Conservation (phyloP, 73 alveolate genomes). For the Tetrahymena thermophila region DNA sequence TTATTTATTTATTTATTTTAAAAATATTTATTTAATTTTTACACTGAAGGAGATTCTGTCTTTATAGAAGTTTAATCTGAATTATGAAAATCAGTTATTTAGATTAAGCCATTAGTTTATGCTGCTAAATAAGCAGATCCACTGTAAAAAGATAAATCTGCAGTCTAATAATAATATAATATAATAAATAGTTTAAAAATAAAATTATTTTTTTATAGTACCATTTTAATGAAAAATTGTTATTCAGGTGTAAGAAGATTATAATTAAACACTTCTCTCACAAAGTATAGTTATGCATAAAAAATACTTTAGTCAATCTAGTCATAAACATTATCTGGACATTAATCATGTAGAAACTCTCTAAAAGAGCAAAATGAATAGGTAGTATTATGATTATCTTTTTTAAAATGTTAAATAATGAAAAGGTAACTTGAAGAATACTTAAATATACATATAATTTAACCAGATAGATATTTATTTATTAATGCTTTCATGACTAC, state of each 20-base stretch:
- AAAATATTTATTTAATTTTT: neutral
- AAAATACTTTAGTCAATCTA: neutral
- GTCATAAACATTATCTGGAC: neutral
- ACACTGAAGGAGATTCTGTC: neutral
- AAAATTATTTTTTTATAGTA: neutral
- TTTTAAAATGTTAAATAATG: neutral
- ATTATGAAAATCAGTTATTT: neutral
- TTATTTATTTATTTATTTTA: neutral
- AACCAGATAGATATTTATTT: neutral
- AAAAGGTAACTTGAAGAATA: no score
- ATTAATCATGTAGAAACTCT: neutral
- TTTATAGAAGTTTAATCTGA: neutral
- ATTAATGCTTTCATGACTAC: neutral
- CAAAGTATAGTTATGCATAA: neutral
- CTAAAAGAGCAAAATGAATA: neutral
- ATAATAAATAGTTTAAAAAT: neutral
- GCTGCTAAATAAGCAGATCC: neutral
- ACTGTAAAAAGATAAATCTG: neutral
- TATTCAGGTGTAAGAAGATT: neutral
- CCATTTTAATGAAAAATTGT: neutral
- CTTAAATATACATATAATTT: neutral
- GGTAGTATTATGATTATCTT: neutral
- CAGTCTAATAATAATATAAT: neutral
- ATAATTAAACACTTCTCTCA: neutral
- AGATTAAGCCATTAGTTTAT: neutral